phyloP scores from a whole-genome alignment of 768 basidiomycete genomes.

The Hericium rajendrae region DNA sequence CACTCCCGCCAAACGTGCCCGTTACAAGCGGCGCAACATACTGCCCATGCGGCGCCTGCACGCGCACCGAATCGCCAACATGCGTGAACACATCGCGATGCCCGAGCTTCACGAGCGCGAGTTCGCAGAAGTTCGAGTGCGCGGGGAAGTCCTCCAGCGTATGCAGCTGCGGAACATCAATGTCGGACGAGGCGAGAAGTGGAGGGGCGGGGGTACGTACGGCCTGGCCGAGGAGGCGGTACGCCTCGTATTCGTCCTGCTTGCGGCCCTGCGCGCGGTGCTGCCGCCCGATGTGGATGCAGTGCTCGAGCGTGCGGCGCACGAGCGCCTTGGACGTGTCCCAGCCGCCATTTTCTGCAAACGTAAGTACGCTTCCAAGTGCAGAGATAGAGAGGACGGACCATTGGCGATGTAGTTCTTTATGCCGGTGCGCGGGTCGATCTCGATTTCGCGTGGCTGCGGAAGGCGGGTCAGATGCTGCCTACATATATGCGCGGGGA shows the following conservation, averaged over 20 bases:
- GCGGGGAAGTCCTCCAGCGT: constrained; percentile 84
- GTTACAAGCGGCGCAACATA: constrained; percentile 78
- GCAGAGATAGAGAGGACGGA: neutral
- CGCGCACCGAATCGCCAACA: constrained; percentile 70
- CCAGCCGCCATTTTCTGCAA: constrained; percentile 62
- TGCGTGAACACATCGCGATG: constrained; percentile 74
- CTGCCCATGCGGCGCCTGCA: constrained; percentile 67
- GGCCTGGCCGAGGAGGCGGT: constrained; percentile 65
- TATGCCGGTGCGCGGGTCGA: constrained; percentile 84
- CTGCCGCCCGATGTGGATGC: constrained; percentile 70
- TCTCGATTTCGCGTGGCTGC: constrained; percentile 71
- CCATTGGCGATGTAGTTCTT: constrained; percentile 45
- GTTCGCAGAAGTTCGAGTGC: constrained; percentile 86
- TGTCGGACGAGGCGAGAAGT: neutral
- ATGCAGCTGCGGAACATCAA: constrained; percentile 56
- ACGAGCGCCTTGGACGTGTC: constrained; percentile 79
- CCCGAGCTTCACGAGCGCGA: constrained; percentile 67
- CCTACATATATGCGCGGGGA: neutral
- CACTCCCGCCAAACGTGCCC: constrained; percentile 70
- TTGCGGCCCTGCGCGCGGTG: constrained; percentile 49
- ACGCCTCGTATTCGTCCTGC: constrained; percentile 69
- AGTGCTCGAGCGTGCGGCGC: constrained; percentile 61
- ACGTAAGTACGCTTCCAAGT: neutral
- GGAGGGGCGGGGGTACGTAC: constrained; percentile 27
- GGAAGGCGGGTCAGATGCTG: neutral